Percentiles rank a stretch among this genome's conserved stretches.
These are phyloP conservation scores for Pythium chondricola DNA, from an alignment of 352 stramenopile species.

Conservation along the genomic window DNA sequence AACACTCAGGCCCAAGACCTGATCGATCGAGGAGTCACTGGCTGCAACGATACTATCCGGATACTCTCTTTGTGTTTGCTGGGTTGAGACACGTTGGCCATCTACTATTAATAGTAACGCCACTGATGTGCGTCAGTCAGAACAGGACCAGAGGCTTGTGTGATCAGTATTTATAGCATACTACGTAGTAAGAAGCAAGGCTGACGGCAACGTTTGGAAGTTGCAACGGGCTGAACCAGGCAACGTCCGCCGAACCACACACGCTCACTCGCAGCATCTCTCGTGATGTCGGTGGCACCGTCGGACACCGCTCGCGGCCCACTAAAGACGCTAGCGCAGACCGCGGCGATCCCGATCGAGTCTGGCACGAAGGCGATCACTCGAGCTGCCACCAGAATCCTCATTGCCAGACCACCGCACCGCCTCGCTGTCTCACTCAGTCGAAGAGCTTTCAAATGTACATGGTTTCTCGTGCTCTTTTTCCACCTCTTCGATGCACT, in stretches of 20 bases:
- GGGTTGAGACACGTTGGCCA: too few relatives aligned
- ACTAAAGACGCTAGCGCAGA: not conserved
- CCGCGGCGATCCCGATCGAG: not conserved
- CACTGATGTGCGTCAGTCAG: too few relatives aligned
- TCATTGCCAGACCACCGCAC: not conserved
- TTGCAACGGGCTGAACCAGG: too few relatives aligned
- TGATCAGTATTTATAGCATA: too few relatives aligned
- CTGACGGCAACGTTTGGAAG: too few relatives aligned
- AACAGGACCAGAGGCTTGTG: too few relatives aligned
- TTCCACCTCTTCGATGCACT: constrained; percentile 21
- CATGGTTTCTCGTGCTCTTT: constrained; percentile 14
- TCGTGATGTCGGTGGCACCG: not conserved
- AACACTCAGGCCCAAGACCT: too few relatives aligned
- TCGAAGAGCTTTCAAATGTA: not conserved
- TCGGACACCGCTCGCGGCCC: not conserved
- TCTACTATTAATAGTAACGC: too few relatives aligned
- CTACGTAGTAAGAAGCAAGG: too few relatives aligned
- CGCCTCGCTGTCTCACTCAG: constrained; percentile 7
- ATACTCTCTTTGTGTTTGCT: too few relatives aligned
- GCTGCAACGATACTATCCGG: too few relatives aligned
- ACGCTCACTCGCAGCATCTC: not conserved
- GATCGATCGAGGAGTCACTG: too few relatives aligned
- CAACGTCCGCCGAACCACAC: not conserved
- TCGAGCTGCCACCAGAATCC: not conserved
- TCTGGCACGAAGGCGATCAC: not conserved